Evolutionary conservation across 2,329 filamentous ascomycete species (phyloP).

Genomic region (Aspergillus sp.): DNA sequence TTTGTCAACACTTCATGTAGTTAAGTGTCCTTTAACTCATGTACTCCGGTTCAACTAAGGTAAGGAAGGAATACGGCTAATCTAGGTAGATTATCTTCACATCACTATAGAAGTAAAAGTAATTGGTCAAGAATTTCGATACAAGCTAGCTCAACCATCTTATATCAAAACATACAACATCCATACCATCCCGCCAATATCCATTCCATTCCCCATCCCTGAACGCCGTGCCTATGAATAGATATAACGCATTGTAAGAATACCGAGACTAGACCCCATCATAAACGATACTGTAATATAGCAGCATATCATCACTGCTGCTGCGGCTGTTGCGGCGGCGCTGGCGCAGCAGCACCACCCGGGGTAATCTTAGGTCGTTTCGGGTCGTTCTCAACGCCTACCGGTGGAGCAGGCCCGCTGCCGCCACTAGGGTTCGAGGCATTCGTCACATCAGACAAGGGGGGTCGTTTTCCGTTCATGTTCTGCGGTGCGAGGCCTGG

Average conservation of each 20-base stretch:
- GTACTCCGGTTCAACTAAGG: no score
- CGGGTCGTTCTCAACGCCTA: conserved; percentile 29
- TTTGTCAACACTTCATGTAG: no score
- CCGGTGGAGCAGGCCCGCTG: conserved; percentile 26
- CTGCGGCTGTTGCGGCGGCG: conserved; percentile 18
- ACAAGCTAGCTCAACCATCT: neutral
- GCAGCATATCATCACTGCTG: neutral
- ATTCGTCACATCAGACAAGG: conserved; percentile 51
- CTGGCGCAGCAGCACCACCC: conserved; percentile 13
- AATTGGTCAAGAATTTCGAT: neutral
- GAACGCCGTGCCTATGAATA: neutral
- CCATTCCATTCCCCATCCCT: neutral
- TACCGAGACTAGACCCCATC: neutral
- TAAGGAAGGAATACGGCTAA: no score
- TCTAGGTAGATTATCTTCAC: no score
- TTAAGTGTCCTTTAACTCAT: no score
- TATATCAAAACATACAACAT: neutral
- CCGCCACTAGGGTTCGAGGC: conserved; percentile 23
- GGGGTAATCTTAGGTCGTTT: conserved; percentile 36
- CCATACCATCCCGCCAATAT: neutral
- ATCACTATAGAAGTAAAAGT: neutral
- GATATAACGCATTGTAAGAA: neutral
- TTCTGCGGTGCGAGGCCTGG: conserved; percentile 30
- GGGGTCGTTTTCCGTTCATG: conserved; percentile 45
- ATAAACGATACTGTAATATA: neutral